Conservation (phyloP, 2,329 filamentous ascomycete genomes). For the Penicillium digitatum region DNA sequence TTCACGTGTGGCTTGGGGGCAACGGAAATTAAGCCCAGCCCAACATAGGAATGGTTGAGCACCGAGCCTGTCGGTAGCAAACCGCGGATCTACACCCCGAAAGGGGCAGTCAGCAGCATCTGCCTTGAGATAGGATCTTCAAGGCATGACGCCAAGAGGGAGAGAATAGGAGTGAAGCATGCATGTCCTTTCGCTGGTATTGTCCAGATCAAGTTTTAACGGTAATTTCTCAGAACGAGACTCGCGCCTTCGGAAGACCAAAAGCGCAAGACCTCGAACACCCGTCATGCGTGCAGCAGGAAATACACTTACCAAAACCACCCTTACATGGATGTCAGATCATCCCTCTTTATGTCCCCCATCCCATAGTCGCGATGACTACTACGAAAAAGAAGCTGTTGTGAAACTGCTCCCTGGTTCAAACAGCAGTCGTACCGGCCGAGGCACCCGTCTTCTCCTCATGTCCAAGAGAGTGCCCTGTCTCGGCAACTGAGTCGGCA, state of each 20-base stretch:
- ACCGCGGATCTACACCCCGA: conserved; percentile 15
- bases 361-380: not conserved
- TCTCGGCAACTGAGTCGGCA: conserved; percentile 10
- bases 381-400: not conserved
- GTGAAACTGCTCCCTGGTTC: not conserved
- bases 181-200: conserved; percentile 88
- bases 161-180: conserved; percentile 14
- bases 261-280: conserved; percentile 20
- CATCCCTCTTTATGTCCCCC: not conserved
- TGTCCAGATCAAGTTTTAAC: conserved; percentile 94
- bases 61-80: conserved; percentile 6
- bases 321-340: not conserved
- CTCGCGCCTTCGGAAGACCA: conserved; percentile 8
- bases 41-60: not conserved
- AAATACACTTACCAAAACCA: conserved; percentile 15
- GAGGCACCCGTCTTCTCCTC: not conserved
- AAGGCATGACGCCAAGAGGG: conserved; percentile 9
- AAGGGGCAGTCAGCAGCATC: conserved; percentile 14
- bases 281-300: conserved; percentile 23
- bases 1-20: not conserved
- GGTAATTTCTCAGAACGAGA: conserved; percentile 68
- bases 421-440: conserved; percentile 3
- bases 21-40: not conserved
- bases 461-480: conserved; percentile 1
- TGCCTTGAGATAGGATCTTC: not conserved